phyloP scores from a whole-genome alignment of 768 basidiomycete genomes.

The Tylopilus felleus region DNA sequence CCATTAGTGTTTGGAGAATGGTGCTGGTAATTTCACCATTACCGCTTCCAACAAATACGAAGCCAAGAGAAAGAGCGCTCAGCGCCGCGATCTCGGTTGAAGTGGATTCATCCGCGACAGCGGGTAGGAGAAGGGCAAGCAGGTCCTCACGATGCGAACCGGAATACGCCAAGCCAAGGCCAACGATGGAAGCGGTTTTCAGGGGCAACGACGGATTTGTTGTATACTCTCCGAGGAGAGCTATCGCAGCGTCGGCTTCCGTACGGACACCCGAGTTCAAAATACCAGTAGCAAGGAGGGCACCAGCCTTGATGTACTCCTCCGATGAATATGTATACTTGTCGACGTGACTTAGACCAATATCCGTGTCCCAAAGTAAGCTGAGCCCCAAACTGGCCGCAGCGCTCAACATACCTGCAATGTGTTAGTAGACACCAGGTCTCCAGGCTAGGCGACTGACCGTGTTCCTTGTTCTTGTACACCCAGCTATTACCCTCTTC shows the following conservation, averaged over 20 bases:
- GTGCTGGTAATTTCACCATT: conserved; percentile 89
- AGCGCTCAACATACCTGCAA: conserved; percentile 89
- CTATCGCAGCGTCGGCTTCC: conserved; percentile 90
- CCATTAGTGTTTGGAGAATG: conserved; percentile 91
- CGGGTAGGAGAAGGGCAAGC: conserved; percentile 70
- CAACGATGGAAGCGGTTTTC: conserved; percentile 86
- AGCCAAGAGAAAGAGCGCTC: conserved; percentile 85
- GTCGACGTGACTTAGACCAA: conserved; percentile 91
- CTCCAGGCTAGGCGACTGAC: conserved; percentile 37
- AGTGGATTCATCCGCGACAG: conserved; percentile 73
- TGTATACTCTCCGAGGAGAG: conserved; percentile 85
- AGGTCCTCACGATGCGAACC: conserved; percentile 92
- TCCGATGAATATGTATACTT: conserved; percentile 96
- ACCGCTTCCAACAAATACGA: conserved; percentile 93
- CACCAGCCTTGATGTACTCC: conserved; percentile 97
- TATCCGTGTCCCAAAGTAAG: conserved; percentile 94
- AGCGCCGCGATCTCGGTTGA: conserved; percentile 89
- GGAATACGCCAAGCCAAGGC: conserved; percentile 90
- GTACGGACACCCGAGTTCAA: conserved; percentile 86
- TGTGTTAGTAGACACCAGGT: conserved; percentile 1
- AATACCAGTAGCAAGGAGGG: conserved; percentile 91
- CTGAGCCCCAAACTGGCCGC: conserved; percentile 91
- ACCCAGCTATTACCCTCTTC: conserved; percentile 98
- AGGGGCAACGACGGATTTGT: conserved; percentile 82
- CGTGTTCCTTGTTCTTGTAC: conserved; percentile 99